phyloP scores from a whole-genome alignment of 2,329 filamentous ascomycete species.

The Hymenoscyphus fructigenus region DNA sequence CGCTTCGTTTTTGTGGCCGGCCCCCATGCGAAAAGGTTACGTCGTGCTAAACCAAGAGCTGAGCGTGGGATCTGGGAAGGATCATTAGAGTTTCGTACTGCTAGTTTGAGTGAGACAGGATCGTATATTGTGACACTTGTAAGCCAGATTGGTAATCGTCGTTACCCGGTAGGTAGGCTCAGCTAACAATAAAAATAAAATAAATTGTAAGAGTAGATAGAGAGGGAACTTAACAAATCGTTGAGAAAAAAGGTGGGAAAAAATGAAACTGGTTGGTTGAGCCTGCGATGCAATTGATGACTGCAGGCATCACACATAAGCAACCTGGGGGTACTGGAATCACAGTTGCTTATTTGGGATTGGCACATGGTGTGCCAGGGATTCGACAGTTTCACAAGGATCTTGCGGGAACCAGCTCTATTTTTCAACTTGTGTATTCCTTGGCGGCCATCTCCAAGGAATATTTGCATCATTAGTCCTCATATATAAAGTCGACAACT shows the following conservation, averaged over 20 bases:
- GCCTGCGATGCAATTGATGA: neutral
- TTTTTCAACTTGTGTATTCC: neutral
- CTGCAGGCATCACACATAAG: constrained; percentile 2
- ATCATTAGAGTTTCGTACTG: neutral
- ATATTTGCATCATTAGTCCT: neutral
- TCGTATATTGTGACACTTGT: too few species aligned
- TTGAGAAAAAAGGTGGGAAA: neutral
- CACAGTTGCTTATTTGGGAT: neutral
- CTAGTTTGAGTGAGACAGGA: too few species aligned
- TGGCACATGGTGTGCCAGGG: neutral
- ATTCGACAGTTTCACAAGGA: neutral
- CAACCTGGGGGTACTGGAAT: neutral
- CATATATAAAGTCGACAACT: neutral
- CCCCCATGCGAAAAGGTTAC: too few species aligned
- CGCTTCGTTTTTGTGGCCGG: too few species aligned
- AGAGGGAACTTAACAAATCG: neutral
- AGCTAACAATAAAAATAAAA: too few species aligned
- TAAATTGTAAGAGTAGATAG: too few species aligned
- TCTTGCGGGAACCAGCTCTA: neutral
- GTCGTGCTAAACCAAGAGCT: neutral
- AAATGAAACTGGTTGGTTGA: neutral
- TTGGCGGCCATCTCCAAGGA: neutral
- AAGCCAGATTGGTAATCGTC: neutral
- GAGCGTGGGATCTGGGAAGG: neutral
- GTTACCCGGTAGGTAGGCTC: too few species aligned